Conservation (phyloP, 139 green algal genomes). For the Zygnema circumcarinatum region DNA sequence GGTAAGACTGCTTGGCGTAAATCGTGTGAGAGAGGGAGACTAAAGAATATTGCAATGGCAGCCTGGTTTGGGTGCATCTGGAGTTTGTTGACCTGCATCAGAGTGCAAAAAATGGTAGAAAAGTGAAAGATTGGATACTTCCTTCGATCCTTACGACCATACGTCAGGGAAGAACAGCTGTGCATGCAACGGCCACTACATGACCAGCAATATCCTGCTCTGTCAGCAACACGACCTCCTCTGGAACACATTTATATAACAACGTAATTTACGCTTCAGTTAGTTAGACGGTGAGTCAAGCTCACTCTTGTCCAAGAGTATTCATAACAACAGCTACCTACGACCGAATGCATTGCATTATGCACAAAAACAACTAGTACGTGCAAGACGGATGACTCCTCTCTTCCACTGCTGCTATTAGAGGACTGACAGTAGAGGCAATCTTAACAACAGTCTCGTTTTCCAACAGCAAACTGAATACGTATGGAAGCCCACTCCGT, state of each 20-base stretch:
- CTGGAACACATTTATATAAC: neutral
- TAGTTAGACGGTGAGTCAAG: neutral
- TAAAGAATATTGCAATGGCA: neutral
- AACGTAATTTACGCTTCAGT: neutral
- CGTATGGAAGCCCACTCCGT: too few species aligned
- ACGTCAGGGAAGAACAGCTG: neutral
- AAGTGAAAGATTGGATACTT: neutral
- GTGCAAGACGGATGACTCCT: too few species aligned
- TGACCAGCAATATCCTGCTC: neutral
- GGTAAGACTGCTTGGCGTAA: too few species aligned
- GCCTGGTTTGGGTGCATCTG: neutral
- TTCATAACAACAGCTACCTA: too few species aligned
- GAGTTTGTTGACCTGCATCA: neutral
- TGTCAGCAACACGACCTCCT: too few species aligned
- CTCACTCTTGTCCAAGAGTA: neutral
- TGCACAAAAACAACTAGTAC: too few species aligned
- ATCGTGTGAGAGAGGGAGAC: too few species aligned
- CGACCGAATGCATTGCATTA: too few species aligned
- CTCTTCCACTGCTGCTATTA: too few species aligned
- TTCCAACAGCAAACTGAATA: too few species aligned
- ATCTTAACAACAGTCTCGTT: too few species aligned
- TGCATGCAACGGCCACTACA: neutral
- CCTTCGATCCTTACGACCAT: neutral
- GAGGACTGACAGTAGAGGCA: too few species aligned
- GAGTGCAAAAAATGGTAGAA: neutral